phyloP scores from a whole-genome alignment of 768 basidiomycete species.

The Xanthoconium purpureum region DNA sequence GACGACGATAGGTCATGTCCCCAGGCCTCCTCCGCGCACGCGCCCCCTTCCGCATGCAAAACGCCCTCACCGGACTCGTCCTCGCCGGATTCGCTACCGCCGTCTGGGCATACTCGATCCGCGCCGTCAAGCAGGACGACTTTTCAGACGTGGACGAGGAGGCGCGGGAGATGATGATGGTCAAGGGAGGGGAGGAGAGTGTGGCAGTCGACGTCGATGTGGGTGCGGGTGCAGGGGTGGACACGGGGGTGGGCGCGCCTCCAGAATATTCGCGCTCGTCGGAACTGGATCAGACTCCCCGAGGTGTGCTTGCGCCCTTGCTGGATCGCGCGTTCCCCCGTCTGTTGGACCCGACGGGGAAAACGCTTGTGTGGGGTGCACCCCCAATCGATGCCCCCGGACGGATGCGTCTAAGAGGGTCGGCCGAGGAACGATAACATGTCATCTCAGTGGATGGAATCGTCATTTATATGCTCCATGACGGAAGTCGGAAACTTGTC shows the following conservation, averaged over 20 bases:
- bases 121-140: conserved; percentile 90
- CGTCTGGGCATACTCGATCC: conserved; percentile 91
- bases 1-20: conserved; percentile 62
- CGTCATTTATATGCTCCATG: too few relatives aligned
- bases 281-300: conserved; percentile 21
- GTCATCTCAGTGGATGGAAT: background rate
- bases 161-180: conserved; percentile 50
- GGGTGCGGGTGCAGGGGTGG: too few relatives aligned
- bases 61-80: conserved; percentile 71
- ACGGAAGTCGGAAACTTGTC: background rate
- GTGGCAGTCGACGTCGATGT: background rate
- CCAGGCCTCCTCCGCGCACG: conserved; percentile 85
- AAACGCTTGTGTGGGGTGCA: conserved; percentile 71
- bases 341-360: conserved; percentile 56
- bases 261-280: too few relatives aligned
- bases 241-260: too few relatives aligned
- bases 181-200: conserved; percentile 1
- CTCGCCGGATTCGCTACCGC: conserved; percentile 74
- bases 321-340: conserved; percentile 46
- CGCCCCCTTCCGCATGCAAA: conserved; percentile 74
- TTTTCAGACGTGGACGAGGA: conserved; percentile 87
- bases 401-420: conserved; percentile 30
- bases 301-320: conserved; percentile 46
- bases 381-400: conserved; percentile 65
- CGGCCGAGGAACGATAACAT: conserved; percentile 1